Evolutionary conservation across 2,329 filamentous ascomycete genomes (phyloP).

Genomic region (Fusarium dimerum): DNA sequence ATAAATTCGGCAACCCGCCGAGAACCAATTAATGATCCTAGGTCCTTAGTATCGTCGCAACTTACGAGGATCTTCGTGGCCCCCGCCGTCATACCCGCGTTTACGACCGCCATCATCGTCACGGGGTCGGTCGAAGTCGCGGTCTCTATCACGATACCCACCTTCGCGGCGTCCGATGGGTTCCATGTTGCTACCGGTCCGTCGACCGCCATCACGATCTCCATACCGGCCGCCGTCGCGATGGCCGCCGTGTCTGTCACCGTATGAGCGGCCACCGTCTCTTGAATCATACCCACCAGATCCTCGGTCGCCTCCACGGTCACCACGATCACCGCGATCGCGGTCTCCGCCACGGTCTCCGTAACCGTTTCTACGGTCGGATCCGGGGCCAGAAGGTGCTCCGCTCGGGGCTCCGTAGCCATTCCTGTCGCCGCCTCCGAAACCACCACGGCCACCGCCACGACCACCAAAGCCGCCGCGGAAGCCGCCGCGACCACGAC

Average conservation of each 20-base stretch:
- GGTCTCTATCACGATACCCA: slow-evolving; percentile 53
- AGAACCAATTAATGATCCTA: slow-evolving; percentile 9
- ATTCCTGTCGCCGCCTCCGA: slow-evolving; percentile 49
- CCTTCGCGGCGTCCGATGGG: slow-evolving; percentile 71
- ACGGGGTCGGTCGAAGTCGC: slow-evolving; percentile 56
- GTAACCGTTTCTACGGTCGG: slow-evolving; percentile 49
- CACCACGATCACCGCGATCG: slow-evolving; percentile 33
- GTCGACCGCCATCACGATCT: slow-evolving; percentile 49
- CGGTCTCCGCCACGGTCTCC: slow-evolving; percentile 45
- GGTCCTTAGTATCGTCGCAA: slow-evolving; percentile 58
- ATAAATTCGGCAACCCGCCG: slow-evolving; percentile 28
- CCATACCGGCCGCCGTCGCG: slow-evolving; percentile 42
- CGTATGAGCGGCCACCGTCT: slow-evolving; percentile 59
- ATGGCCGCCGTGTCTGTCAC: slow-evolving; percentile 55
- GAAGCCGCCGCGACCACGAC: slow-evolving; percentile 45
- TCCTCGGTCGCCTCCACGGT: slow-evolving; percentile 47
- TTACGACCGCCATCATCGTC: slow-evolving; percentile 60
- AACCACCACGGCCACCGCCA: slow-evolving; percentile 58
- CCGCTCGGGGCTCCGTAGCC: slow-evolving; percentile 55
- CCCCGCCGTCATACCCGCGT: slow-evolving; percentile 75
- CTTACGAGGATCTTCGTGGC: slow-evolving; percentile 76
- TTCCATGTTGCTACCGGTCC: slow-evolving; percentile 80
- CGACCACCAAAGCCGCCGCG: slow-evolving; percentile 58
- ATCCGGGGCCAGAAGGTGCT: slow-evolving; percentile 62
- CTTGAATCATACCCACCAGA: slow-evolving; percentile 63